Conservation (phyloP, 208 protist species). For the Borovskyia barvae region DNA sequence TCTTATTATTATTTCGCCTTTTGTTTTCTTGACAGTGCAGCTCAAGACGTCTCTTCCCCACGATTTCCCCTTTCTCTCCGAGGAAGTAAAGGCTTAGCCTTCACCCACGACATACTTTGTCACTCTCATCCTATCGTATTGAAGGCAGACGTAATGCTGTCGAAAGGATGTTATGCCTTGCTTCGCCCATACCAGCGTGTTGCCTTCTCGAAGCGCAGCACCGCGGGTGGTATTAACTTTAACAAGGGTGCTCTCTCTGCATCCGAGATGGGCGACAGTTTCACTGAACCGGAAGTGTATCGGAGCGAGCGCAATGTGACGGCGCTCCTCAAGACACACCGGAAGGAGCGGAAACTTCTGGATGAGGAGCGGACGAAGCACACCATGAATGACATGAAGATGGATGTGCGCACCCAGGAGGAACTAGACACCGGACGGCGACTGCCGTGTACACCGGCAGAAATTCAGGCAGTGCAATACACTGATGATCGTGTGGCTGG, state of each 20-base stretch:
- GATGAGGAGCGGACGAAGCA: constrained; percentile 35
- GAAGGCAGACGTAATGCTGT: too few species aligned
- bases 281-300: constrained; percentile 75
- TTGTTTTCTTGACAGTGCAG: too few species aligned
- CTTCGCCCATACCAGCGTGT: constrained; percentile 27
- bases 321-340: constrained; percentile 46
- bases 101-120: too few species aligned
- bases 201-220: constrained; percentile 30
- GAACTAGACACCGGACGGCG: constrained; percentile 32
- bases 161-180: constrained; percentile 5
- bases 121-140: too few species aligned
- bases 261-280: constrained; percentile 61
- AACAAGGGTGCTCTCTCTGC: constrained; percentile 58
- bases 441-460: constrained; percentile 26
- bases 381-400: constrained; percentile 28
- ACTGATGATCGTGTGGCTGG: constrained; percentile 34
- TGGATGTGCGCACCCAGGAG: constrained; percentile 35
- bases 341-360: constrained; percentile 40
- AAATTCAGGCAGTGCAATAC: constrained; percentile 29
- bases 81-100: too few species aligned
- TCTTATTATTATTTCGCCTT: too few species aligned
- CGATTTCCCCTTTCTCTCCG: too few species aligned
- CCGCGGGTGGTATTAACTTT: constrained; percentile 40
- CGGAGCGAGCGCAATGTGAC: constrained; percentile 57
- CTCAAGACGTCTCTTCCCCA: too few species aligned